Evolutionary conservation across 768 basidiomycete species (phyloP), one percentile per base, ranked within the genome.

Genomic region (Auricularia cornea): DNA sequence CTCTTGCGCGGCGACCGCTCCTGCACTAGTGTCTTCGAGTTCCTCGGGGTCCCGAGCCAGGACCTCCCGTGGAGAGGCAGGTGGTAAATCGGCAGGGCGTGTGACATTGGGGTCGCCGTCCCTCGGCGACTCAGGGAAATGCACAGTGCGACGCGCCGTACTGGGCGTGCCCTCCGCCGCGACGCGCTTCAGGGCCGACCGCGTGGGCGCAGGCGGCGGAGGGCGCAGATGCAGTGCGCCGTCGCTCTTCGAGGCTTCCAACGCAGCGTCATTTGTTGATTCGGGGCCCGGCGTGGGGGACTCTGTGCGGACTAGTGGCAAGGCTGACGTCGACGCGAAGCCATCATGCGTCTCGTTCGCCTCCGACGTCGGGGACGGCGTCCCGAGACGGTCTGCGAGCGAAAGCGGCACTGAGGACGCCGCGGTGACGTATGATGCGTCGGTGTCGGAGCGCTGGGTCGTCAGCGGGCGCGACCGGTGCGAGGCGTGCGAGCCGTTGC

Each of bases 1-100:
- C 41, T 67, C 65, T 29, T 68, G 63, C 29, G 63, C 26, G 66
- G 69, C 72, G 18, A 79, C 80, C 1, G 86, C 85, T 51, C 83
- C 86, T 16, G 87, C 85, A 68, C 87, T 92, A 0, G 86, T 88
- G 14, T 76, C 82, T 4, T 80, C 80, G 1, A 87, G 77, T 3
- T 83, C 81, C 23, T 75, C 76, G 11, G 83, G 81, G 1, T 80
- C 79, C 59, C 92, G 78, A 32, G 82, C 77, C 30, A 96, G 79
- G 3, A 95, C 92, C 63, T 84, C 82, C 8, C 70, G 67, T 0
- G 91, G 89, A 29, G 86, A 77, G 0, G 75, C 86, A 1, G 84
- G 80, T 3, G 66, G 1, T 72, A 71, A 23, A 65, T 64, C 12
- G 60, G 66, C 30, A 26, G 62, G 30, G 30, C 60, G 20, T 16